Conservation (phyloP, 192 early-diverging fungal genomes). For the Backusella mclennaniae region DNA sequence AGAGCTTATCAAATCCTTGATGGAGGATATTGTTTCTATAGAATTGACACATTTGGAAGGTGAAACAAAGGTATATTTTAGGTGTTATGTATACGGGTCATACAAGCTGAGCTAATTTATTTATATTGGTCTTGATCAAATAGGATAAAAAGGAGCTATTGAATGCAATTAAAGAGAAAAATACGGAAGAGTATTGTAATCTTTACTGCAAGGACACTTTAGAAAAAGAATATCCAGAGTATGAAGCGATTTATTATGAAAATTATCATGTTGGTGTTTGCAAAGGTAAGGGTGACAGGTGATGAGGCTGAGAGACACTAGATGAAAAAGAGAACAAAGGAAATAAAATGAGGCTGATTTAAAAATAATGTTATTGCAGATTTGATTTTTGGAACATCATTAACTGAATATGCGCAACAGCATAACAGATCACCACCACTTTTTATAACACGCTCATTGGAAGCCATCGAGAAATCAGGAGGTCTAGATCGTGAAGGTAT, state of each 20-base stretch:
- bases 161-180: neutral
- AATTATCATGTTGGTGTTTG: constrained; percentile 30
- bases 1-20: neutral
- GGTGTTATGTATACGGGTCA: neutral
- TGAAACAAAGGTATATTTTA: constrained; percentile 1
- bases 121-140: neutral
- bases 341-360: neutral
- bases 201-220: neutral
- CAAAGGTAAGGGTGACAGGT: constrained; percentile 25
- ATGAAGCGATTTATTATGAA: constrained; percentile 17
- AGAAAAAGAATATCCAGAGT: neutral
- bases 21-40: neutral
- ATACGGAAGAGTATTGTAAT: neutral
- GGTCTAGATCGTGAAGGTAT: constrained; percentile 39
- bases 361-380: constrained; percentile 14
- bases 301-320: neutral
- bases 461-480: constrained; percentile 27
- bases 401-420: constrained; percentile 32
- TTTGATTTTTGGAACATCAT: constrained; percentile 36
- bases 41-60: neutral
- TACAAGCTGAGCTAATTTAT: neutral
- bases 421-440: constrained; percentile 27
- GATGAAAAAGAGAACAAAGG: neutral
- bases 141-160: neutral
- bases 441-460: constrained; percentile 33